Base-by-base conservation (phyloP, 306 rosid species). In the Abrus pulchellus region DNA sequence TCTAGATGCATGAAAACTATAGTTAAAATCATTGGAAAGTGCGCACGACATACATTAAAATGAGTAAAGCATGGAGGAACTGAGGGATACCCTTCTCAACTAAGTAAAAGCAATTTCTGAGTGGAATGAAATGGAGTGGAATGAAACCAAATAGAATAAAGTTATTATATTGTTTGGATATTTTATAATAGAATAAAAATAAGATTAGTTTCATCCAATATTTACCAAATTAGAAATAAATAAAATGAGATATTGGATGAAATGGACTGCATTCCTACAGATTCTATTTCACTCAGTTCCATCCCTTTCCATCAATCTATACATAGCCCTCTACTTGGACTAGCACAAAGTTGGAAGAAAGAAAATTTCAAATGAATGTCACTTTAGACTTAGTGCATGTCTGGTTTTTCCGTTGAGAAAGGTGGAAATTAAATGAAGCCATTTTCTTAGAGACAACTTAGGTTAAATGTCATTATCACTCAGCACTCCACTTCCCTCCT, bases 401-500 rank as follows among this genome's bases (percentile, higher is more conserved):
- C 43, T 43, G 72, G 43, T 50, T 66, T 20, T 66, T 66, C 52
- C 27, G 9, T 43, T 66, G 20, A 67, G 14, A 28, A 27, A 44
- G 38, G 54, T 28, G 29, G 36, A 82, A 36, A 55, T 28, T 27
- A 36, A n/a, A 27, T 44, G 2, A 49, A 13, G 73, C 72, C 45
- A 48, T 56, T 48, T 70, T 79, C 63, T 34, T 0, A 28, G 13
- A 45, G 56, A 64, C 12, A 36, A 66, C 67, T 54, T 28, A 9
- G 68, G 67, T 55, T 43, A n/a, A 66, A 78, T 40, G 82, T 67
- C 82, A 53, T 30, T 67, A 53, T 54, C 36, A 67, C 7, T 67
- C 32, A 9, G 20, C 47, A 12, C 49, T 5, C n/a, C 57, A 47
- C 6, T 47, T 74, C 54, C 12, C 44, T 8, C 54, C 74, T 3